Evolutionary conservation across 192 early-diverging fungal species (phyloP).

Genomic region (Umbelopsis isabellina): DNA sequence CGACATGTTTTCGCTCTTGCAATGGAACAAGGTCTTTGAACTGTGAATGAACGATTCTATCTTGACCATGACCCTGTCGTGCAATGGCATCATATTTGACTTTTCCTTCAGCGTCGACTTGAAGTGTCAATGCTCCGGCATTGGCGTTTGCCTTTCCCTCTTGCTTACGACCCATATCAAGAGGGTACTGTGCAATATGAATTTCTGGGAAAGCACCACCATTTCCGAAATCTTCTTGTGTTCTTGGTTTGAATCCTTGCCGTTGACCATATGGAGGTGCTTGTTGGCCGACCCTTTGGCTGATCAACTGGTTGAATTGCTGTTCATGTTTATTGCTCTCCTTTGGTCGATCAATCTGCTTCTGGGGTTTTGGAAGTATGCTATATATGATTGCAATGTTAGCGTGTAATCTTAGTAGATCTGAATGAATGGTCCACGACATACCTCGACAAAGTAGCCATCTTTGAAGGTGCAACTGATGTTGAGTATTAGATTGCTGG

Average conservation of each 20-base stretch:
- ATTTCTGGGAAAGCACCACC: conserved; percentile 98
- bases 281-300: conserved; percentile 22
- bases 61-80: conserved; percentile 70
- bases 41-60: conserved; percentile 80
- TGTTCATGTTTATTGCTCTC: conserved; percentile 34
- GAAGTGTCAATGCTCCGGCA: conserved; percentile 75
- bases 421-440: background rate
- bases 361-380: conserved; percentile 47
- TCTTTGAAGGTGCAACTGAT: background rate
- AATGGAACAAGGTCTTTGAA: conserved; percentile 82
- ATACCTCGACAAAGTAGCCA: conserved; percentile 20
- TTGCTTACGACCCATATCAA: conserved; percentile 90
- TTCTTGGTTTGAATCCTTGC: conserved; percentile 76
- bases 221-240: conserved; percentile 88
- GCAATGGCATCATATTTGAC: conserved; percentile 89
- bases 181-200: conserved; percentile 88
- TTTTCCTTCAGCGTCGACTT: conserved; percentile 90
- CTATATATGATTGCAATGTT: conserved; percentile 6
- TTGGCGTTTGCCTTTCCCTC: conserved; percentile 39
- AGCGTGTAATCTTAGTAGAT: background rate
- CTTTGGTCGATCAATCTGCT: conserved; percentile 24
- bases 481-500: background rate
- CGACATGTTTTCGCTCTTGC: conserved; percentile 66
- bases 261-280: conserved; percentile 84
- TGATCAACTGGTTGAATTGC: conserved; percentile 37